Conservation (phyloP, 352 stramenopile species). For the Bremia lactucae region DNA sequence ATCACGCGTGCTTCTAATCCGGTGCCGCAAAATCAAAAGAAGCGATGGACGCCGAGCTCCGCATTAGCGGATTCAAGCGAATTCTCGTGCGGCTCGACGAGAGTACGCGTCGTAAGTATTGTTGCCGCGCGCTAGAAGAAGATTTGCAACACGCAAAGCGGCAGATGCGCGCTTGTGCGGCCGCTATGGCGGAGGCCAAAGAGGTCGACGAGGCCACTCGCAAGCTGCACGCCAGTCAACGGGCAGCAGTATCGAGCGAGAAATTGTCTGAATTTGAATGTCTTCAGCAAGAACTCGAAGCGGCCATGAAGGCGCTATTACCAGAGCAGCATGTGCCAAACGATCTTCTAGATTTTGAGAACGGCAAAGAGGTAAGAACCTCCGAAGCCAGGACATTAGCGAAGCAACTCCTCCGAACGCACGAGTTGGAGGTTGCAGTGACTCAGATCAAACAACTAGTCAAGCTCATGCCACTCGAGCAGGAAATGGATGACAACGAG, state of each 20-base stretch:
- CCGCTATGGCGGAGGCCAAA: constrained; percentile 16
- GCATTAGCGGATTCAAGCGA: constrained; percentile 24
- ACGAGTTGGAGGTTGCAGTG: constrained; percentile 5
- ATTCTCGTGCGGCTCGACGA: constrained; percentile 28
- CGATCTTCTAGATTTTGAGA: constrained; percentile 2
- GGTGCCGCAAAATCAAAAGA: no score
- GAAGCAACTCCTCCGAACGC: constrained; percentile 5
- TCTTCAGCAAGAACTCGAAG: constrained; percentile 16
- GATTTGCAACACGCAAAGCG: constrained; percentile 13
- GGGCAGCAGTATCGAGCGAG: constrained; percentile 10
- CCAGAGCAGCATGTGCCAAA: background rate
- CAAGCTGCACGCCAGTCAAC: constrained; percentile 15
- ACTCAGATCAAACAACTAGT: constrained; percentile 6
- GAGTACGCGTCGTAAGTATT: constrained; percentile 26
- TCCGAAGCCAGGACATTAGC: constrained; percentile 11
- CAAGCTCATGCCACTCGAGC: constrained; percentile 9
- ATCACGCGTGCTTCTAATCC: no score
- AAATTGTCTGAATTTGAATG: constrained; percentile 26
- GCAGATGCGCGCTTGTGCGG: constrained; percentile 13
- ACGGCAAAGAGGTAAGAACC: background rate
- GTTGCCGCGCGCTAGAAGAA: constrained; percentile 16
- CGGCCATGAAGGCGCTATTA: constrained; percentile 5
- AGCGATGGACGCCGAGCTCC: constrained; percentile 7
- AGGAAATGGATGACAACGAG: constrained; percentile 10
- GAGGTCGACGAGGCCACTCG: constrained; percentile 29